Evolutionary conservation across 2,329 filamentous ascomycete genomes (phyloP), one percentile per base, ranked within the genome.

Genomic region (Hirsutella rhossiliensis): DNA sequence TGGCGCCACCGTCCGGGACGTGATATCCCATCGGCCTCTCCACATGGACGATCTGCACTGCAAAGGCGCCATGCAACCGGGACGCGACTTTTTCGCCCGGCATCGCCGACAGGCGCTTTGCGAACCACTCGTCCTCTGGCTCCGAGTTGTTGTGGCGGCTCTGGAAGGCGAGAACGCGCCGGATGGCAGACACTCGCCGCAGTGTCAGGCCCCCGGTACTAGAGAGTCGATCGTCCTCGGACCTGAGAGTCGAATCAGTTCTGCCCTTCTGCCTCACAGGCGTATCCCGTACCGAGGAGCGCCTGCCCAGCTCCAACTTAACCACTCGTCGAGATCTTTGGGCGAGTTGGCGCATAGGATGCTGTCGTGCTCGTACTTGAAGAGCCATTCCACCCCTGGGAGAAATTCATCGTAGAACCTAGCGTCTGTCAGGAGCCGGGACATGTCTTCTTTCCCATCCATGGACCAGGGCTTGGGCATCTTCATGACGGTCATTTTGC

Each of bases 81-180:
- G 62, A 52, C 2, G 73, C 69, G 19, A 76, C 67, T 45, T 64
- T 69, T 9, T 68, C 67, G 18, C 67, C 69, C 1, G 71, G 69
- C 27, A 75, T 54, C 30, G 66, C 53, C 42, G 64, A 66, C 23
- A 77, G 53, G 3, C 73, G 65, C 48, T 65, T 64, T 12, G 67
- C 66, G 46, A 76, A 72, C 75, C 75, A 78, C 46, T 73, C 66
- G 44, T 76, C 74, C 53, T 78, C 75, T 34, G 73, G 61, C 32
- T 69, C 62, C 11, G 66, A 66, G 53, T 73, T 57, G 56, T 73
- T 72, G 50, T 62, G 63, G n/a, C 74, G 66, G 18, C 59, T 58
- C 49, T 77, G 72, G 49, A 71, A 72, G 29, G 54, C 52, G 12
- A 78, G 62, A 3, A 76, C 60, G 18, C 64, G 62, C 7, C 61